Evolutionary conservation across 257 asterid species (phyloP).

Genomic region (Salvia miltiorrhiza): DNA sequence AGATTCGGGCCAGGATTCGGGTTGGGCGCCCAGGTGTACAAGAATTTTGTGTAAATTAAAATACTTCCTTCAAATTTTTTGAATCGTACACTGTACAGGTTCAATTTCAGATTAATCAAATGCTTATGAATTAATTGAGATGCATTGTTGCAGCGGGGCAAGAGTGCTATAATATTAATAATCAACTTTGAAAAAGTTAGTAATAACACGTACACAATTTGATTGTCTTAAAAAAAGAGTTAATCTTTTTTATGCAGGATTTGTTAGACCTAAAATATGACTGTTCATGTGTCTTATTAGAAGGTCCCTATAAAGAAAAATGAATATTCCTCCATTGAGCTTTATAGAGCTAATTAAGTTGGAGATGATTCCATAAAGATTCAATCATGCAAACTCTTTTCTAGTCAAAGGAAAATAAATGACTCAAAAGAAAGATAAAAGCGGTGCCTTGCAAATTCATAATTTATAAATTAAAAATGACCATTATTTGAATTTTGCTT

Average conservation of each 20-base stretch:
- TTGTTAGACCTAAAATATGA: background rate
- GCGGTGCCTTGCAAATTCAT: background rate
- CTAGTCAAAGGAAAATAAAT: slow-evolving; percentile 17
- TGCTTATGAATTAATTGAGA: too few species aligned
- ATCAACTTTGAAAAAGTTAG: background rate
- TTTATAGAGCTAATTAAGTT: background rate
- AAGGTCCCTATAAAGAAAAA: background rate
- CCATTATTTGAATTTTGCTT: background rate
- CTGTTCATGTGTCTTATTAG: background rate
- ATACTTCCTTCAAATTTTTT: too few species aligned
- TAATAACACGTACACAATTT: background rate
- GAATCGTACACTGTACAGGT: too few species aligned
- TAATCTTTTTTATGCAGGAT: background rate
- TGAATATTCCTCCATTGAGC: slow-evolving; percentile 12
- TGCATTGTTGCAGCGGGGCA: background rate
- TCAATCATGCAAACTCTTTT: slow-evolving; percentile 19
- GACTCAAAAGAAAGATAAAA: slow-evolving; percentile 13
- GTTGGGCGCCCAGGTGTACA: too few species aligned
- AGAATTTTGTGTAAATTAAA: too few species aligned
- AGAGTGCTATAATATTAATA: background rate
- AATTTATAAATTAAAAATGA: background rate
- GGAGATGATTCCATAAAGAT: slow-evolving; percentile 17
- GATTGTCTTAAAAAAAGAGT: background rate
- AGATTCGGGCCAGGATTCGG: too few species aligned
- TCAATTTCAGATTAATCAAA: too few species aligned